Evolutionary conservation across 2,329 filamentous ascomycete genomes (phyloP).

Genomic region (Penicillium sp.): DNA sequence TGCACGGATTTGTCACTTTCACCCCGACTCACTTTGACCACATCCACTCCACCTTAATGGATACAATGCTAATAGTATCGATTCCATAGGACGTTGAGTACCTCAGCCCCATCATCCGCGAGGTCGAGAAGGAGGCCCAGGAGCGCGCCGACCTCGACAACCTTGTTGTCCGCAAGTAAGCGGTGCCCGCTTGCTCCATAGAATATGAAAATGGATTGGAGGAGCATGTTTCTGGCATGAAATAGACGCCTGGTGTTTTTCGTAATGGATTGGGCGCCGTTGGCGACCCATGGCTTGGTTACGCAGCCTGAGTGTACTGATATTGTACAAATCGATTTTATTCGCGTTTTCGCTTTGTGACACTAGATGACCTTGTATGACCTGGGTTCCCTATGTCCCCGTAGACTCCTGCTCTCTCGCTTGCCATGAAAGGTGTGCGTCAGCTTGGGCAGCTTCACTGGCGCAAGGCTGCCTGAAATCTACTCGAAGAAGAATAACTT

Average conservation of each 20-base stretch:
- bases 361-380: not conserved
- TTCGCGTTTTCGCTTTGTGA: conserved; percentile 19
- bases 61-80: conserved; percentile 23
- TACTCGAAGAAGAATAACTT: not conserved
- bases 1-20: conserved; percentile 38
- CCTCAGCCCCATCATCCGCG: conserved; percentile 66
- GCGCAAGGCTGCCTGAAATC: not conserved
- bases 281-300: conserved; percentile 27
- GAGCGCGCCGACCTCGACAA: conserved; percentile 70
- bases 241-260: conserved; percentile 24
- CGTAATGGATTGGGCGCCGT: conserved; percentile 25
- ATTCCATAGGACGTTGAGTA: conserved; percentile 63
- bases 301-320: conserved; percentile 37
- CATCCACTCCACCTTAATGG: not conserved
- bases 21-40: not conserved
- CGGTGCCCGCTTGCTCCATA: conserved; percentile 12
- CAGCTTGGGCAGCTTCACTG: not conserved
- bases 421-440: not conserved
- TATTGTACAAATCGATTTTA: conserved; percentile 46
- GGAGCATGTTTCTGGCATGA: conserved; percentile 18
- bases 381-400: too few species aligned
- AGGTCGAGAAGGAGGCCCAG: conserved; percentile 67
- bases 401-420: too few species aligned
- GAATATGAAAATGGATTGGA: conserved; percentile 26
- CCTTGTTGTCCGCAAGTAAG: conserved; percentile 59